These are phyloP conservation scores for Diutina rugosa DNA, from an alignment of 1,139 yeast species.

Conservation along the genomic window DNA sequence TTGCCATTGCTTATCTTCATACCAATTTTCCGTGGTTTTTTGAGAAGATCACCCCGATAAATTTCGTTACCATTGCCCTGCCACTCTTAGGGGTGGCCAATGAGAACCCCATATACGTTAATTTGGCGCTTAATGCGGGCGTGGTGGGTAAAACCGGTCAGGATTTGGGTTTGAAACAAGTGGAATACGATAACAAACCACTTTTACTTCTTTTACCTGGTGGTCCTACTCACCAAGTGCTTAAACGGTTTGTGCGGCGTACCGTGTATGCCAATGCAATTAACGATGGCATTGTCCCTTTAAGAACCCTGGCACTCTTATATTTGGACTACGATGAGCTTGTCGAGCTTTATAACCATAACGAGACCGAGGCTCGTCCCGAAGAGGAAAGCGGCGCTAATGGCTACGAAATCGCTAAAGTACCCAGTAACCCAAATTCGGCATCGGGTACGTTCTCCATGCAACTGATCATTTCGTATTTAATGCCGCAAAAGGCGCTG, in stretches of 20 bases:
- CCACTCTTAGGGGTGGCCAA: constrained; percentile 77
- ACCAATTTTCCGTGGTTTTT: constrained; percentile 67
- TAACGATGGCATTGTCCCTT: constrained; percentile 91
- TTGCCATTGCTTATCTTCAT: constrained; percentile 75
- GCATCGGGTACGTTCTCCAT: constrained; percentile 18
- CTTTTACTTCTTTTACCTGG: constrained; percentile 63
- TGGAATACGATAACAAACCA: constrained; percentile 38
- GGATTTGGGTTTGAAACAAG: constrained; percentile 56
- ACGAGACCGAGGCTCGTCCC: not conserved
- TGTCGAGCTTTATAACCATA: not conserved
- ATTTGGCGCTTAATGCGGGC: constrained; percentile 76
- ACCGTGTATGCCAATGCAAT: constrained; percentile 69
- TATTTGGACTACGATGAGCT: constrained; percentile 48
- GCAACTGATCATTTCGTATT: constrained; percentile 31
- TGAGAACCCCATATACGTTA: constrained; percentile 82
- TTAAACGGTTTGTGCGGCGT: constrained; percentile 52
- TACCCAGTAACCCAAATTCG: not conserved
- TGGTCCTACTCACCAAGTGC: constrained; percentile 62
- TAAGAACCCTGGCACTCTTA: constrained; percentile 67
- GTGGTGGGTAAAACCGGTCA: constrained; percentile 90
- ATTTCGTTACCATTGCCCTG: constrained; percentile 75
- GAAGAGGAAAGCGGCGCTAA: not conserved
- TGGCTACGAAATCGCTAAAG: not conserved
- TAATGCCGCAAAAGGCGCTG: constrained; percentile 27
- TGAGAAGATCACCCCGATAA: constrained; percentile 51